Evolutionary conservation across 805 yeast species (phyloP).

Genomic region (Yamadazyma laniorum): DNA sequence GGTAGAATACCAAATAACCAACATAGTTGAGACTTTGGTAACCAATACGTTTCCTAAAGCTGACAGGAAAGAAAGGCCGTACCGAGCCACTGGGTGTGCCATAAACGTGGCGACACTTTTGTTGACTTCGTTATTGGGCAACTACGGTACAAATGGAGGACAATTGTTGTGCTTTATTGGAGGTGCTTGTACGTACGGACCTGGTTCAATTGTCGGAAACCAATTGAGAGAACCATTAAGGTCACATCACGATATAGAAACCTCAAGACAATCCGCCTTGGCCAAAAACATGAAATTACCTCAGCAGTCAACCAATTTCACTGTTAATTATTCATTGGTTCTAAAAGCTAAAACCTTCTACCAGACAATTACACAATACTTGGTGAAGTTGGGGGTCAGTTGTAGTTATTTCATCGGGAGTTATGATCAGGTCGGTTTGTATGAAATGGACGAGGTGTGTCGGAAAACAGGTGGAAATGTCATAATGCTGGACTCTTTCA

Average conservation of each 20-base stretch:
- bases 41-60: slow-evolving; percentile 61
- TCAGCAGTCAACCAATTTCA: slow-evolving; percentile 14
- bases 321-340: slow-evolving; percentile 14
- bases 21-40: slow-evolving; percentile 74
- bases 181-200: slow-evolving; percentile 93
- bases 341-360: slow-evolving; percentile 45
- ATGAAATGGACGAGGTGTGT: slow-evolving; percentile 85
- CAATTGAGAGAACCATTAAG: slow-evolving; percentile 94
- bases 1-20: slow-evolving; percentile 81
- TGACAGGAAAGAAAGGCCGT: slow-evolving; percentile 58
- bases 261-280: slow-evolving; percentile 72
- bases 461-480: slow-evolving; percentile 88
- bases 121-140: slow-evolving; percentile 78
- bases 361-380: slow-evolving; percentile 65
- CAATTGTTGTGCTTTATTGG: slow-evolving; percentile 87
- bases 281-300: slow-evolving; percentile 68
- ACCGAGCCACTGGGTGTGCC: slow-evolving; percentile 93
- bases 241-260: slow-evolving; percentile 95
- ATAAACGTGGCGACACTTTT: slow-evolving; percentile 78
- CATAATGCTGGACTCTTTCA: slow-evolving; percentile 87
- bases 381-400: slow-evolving; percentile 72
- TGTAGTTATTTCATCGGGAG: slow-evolving; percentile 93
- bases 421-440: slow-evolving; percentile 93
- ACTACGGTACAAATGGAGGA: slow-evolving; percentile 70
- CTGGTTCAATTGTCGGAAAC: slow-evolving; percentile 90